Evolutionary conservation across 176 grass and related monocot species (phyloP).

Genomic region (Musa acuminata): DNA sequence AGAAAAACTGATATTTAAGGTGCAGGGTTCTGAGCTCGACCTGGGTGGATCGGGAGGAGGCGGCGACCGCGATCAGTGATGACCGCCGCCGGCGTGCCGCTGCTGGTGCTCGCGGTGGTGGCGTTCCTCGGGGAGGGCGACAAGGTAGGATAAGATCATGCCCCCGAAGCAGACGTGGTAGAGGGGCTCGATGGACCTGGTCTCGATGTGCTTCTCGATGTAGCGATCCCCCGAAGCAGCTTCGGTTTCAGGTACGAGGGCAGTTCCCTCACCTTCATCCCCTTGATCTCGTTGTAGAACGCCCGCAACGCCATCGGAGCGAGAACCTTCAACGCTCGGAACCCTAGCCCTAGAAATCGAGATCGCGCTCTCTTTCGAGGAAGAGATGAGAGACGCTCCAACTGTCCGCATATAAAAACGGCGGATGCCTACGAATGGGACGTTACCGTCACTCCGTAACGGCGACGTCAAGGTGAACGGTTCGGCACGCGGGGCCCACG

Average conservation of each 20-base stretch:
- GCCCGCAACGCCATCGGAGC: slow-evolving; percentile 53
- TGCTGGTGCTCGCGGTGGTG: slow-evolving; percentile 61
- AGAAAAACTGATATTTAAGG: neutral
- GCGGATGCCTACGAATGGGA: too few species aligned
- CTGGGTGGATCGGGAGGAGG: neutral
- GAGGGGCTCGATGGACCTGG: slow-evolving; percentile 46
- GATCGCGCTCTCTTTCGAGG: too few species aligned
- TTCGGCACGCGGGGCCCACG: too few species aligned
- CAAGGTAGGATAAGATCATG: slow-evolving; percentile 76
- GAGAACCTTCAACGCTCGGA: neutral
- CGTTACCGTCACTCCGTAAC: too few species aligned
- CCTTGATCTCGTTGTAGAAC: slow-evolving; percentile 70
- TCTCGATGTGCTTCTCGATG: slow-evolving; percentile 98
- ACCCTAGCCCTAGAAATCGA: neutral
- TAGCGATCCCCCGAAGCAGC: slow-evolving; percentile 58
- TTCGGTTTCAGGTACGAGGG: slow-evolving; percentile 57
- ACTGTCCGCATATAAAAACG: too few species aligned
- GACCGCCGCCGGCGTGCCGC: slow-evolving; percentile 32
- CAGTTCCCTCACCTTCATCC: slow-evolving; percentile 65
- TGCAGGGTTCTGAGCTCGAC: neutral
- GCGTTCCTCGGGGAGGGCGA: slow-evolving; percentile 61
- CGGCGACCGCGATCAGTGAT: slow-evolving; percentile 25
- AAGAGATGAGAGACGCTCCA: too few species aligned
- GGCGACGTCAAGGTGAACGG: too few species aligned
- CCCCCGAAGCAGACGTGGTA: slow-evolving; percentile 71